Base-by-base conservation (phyloP, 2,329 filamentous ascomycete species). In the Aureobasidium musti region DNA sequence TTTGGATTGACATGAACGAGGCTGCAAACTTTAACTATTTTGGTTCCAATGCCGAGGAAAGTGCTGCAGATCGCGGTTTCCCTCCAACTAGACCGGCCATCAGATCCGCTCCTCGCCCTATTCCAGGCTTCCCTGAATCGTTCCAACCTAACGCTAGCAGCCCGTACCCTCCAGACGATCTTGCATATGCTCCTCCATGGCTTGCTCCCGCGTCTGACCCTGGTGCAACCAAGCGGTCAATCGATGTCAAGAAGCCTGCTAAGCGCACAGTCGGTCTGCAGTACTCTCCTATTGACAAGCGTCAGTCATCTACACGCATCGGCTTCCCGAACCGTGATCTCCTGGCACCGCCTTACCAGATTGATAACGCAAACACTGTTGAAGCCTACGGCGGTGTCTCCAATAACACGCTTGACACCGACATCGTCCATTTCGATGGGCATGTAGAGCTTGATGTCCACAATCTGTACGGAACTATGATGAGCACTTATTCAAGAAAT, bases 381-480 rank as follows among this genome's bases (percentile, higher is more conserved):
- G 54, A 59, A 26, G 37, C 54, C 23, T 84, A 84, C 1, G 80
- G 80, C 19, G 70, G 74, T 19, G 67, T 83, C 1, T 77, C 75
- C 6, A 77, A 79, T 65, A 72, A 72, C 50, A 82, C 89, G 0
- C 84, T 91, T 63, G 82, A 86, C 69, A 89, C 89, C 0, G 84
- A 91, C 73, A 78, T 91, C 13, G 82, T 88, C 11, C 89, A 91
- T 75, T 82, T 86, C 49, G 87, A 89, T 67, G 89, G 89, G 1
- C 79, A 87, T 41, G 80, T 82, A 21, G 86, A 90, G 75, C 91
- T 91, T 73, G 91, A 93, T 71, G 90, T 87, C 0, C 90, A 93
- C 75, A 92, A 92, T 71, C 76, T 92, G 1, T 92, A 91, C 74
- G 91, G 91, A 1, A 84, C 85, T 71, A 82, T 91, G 87, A 93